phyloP scores from a whole-genome alignment of 495 filamentous ascomycete genomes.

The Penicillium crystallinum region DNA sequence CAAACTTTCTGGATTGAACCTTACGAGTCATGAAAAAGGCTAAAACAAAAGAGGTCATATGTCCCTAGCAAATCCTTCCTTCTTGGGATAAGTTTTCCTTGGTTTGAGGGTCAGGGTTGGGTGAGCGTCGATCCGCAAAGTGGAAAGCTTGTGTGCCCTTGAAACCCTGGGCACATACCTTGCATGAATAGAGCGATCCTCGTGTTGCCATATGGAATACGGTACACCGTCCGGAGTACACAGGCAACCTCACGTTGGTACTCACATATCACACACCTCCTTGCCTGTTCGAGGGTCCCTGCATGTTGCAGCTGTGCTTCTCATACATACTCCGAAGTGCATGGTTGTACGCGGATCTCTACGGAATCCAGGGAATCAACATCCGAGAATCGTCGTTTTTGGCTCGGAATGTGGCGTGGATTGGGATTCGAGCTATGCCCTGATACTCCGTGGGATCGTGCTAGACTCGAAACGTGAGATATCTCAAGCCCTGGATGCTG shows the following conservation, averaged over 20 bases:
- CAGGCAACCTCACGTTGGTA: background rate
- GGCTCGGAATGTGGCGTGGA: constrained; percentile 10
- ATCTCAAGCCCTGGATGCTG: background rate
- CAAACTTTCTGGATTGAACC: background rate
- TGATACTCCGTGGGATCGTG: constrained; percentile 1
- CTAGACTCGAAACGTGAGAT: constrained; percentile 1
- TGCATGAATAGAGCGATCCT: background rate
- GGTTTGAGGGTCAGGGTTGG: background rate
- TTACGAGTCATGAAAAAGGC: constrained; percentile 5
- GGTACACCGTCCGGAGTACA: background rate
- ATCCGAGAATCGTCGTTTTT: background rate
- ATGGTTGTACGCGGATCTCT: constrained; percentile 6
- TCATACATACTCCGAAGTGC: constrained; percentile 3
- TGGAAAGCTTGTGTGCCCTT: background rate
- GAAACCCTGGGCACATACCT: background rate
- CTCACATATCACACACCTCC: background rate
- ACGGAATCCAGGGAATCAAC: constrained; percentile 3
- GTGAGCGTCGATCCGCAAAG: background rate
- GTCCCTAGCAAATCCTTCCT: background rate
- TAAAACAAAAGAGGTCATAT: background rate
- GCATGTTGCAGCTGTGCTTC: constrained; percentile 2
- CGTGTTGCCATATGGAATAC: too few species aligned
- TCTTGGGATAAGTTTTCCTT: background rate
- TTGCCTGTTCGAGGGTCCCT: constrained; percentile 7
- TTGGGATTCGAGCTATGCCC: constrained; percentile 15